phyloP scores from a whole-genome alignment of 345 rosid genomes.

The Citrus mangshanensis region DNA sequence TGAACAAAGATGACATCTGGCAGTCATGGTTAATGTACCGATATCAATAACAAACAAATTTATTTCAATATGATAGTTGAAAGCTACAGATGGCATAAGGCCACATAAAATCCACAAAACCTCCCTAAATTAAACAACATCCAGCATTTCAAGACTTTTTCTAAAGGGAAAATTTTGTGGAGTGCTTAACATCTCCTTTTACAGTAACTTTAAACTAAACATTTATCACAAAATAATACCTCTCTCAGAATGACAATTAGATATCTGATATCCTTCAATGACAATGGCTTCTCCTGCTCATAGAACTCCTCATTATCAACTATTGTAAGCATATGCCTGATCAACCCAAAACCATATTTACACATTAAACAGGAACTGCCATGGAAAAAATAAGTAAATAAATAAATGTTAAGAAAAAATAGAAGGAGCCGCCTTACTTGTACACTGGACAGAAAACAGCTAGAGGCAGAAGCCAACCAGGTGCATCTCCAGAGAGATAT shows the following conservation, averaged over 20 bases:
- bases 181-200: neutral
- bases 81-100: neutral
- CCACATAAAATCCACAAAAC: neutral
- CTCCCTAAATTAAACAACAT: slow-evolving; percentile 6
- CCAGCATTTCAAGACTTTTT: neutral
- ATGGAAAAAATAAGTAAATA: neutral
- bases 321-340: slow-evolving; percentile 97
- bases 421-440: slow-evolving; percentile 57
- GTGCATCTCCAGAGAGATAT: slow-evolving; percentile 73
- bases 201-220: neutral
- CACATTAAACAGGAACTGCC: neutral
- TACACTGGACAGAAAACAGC: slow-evolving; percentile 96
- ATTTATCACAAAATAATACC: slow-evolving; percentile 34
- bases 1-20: neutral
- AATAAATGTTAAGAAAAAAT: neutral
- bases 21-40: neutral
- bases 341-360: slow-evolving; percentile 22
- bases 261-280: slow-evolving; percentile 70
- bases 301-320: slow-evolving; percentile 97
- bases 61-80: neutral
- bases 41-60: neutral
- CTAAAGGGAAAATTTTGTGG: neutral
- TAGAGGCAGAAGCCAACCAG: slow-evolving; percentile 94
- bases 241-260: slow-evolving; percentile 81
- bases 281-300: slow-evolving; percentile 87